Evolutionary conservation across 805 yeast species (phyloP).

Genomic region (Ogataea wickerhamii): DNA sequence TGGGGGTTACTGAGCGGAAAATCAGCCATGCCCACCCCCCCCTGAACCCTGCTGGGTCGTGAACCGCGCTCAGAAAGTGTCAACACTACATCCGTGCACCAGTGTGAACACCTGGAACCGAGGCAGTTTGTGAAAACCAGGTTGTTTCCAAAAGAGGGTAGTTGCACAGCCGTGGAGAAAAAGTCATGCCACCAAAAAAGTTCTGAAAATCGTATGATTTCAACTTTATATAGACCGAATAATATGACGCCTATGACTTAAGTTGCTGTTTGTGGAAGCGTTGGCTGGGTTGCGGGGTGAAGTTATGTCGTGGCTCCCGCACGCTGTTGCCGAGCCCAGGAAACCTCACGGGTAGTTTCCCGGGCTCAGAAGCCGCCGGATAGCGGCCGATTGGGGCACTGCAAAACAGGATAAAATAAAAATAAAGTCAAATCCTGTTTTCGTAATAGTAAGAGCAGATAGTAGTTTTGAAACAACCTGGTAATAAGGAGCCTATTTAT

Average conservation of each 20-base stretch:
- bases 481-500: background rate
- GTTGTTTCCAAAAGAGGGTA: no score
- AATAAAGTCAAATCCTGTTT: conserved; percentile 1
- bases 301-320: background rate
- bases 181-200: conserved; percentile 6
- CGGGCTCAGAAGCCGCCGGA: background rate
- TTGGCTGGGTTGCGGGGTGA: conserved; percentile 1
- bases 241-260: background rate
- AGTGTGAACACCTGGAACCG: no score
- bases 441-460: background rate
- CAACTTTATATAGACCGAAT: background rate
- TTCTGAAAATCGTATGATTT: conserved; percentile 5
- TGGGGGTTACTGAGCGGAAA: no score
- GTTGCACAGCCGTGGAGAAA: background rate
- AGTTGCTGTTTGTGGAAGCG: conserved; percentile 1
- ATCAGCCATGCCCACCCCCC: no score
- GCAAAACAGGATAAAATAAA: background rate
- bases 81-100: no score
- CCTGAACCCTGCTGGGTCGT: no score
- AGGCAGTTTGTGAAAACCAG: no score
- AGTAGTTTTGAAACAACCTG: background rate
- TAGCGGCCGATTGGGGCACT: background rate
- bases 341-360: background rate
- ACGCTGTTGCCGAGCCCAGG: background rate
- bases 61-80: no score